phyloP scores from a whole-genome alignment of 2,329 filamentous ascomycete genomes.

The Colletotrichum theobromicola region DNA sequence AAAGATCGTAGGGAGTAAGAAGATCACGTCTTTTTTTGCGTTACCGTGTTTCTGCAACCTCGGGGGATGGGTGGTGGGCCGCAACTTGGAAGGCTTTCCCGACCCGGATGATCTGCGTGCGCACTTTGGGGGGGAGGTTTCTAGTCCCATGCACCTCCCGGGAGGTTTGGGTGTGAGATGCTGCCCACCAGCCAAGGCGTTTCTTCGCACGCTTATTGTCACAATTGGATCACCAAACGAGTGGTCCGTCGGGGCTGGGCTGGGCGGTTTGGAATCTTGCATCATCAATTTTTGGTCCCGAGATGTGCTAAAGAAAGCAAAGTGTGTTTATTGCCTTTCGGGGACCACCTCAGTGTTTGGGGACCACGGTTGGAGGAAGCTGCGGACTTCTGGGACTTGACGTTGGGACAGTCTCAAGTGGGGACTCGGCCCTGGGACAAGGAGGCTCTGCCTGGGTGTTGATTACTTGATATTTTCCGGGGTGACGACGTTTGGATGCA shows the following conservation, averaged over 20 bases:
- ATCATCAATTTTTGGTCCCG: neutral
- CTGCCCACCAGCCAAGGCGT: neutral
- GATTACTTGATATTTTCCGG: neutral
- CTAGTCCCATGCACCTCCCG: conserved; percentile 7
- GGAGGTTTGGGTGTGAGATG: neutral
- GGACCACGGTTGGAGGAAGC: neutral
- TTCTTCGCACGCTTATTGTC: neutral
- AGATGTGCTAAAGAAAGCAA: neutral
- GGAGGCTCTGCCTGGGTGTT: conserved; percentile 12
- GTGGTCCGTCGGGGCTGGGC: neutral
- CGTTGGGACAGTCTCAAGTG: conserved; percentile 17
- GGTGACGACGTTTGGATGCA: neutral
- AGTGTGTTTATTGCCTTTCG: neutral
- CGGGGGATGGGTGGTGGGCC: neutral
- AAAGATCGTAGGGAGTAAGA: neutral
- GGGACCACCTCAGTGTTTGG: neutral
- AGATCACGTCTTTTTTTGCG: neutral
- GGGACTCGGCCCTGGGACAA: neutral
- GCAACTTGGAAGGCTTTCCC: neutral
- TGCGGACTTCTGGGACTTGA: neutral
- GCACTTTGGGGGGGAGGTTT: neutral
- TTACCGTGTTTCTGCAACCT: neutral
- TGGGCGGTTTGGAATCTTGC: neutral
- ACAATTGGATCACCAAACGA: neutral
- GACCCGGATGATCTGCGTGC: conserved; percentile 14